Percentiles rank a stretch among this genome's conserved stretches.
Conservation (phyloP, 2,329 filamentous ascomycete genomes). For the Verticillium nubilum region DNA sequence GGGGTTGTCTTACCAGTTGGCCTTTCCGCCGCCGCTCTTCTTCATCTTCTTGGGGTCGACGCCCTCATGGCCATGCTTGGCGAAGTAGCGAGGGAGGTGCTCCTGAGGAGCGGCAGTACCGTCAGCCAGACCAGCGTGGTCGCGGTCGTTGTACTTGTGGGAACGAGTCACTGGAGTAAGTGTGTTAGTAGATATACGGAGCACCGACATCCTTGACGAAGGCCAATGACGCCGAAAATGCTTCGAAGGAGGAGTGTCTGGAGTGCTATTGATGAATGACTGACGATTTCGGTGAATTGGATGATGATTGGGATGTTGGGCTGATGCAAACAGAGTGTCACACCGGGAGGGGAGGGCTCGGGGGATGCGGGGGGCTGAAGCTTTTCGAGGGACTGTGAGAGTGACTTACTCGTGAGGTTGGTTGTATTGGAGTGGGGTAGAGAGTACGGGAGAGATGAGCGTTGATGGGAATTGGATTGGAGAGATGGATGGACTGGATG, state of each 20-base stretch:
- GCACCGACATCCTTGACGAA: background rate
- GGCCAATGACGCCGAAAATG: background rate
- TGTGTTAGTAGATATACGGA: slow-evolving; percentile 7
- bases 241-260: background rate
- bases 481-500: background rate
- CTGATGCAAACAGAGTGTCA: slow-evolving; percentile 5
- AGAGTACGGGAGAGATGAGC: background rate
- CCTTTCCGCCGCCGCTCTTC: slow-evolving; percentile 90
- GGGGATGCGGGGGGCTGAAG: background rate
- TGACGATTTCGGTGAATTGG: background rate
- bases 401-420: slow-evolving; percentile 12
- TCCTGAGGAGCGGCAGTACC: slow-evolving; percentile 65
- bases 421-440: slow-evolving; percentile 6
- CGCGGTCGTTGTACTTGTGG: slow-evolving; percentile 91
- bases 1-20: slow-evolving; percentile 72
- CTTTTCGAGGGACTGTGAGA: background rate
- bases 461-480: background rate
- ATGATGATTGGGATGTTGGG: background rate
- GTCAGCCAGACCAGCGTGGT: slow-evolving; percentile 75
- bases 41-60: slow-evolving; percentile 89
- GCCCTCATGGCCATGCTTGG: slow-evolving; percentile 76
- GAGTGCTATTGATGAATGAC: background rate
- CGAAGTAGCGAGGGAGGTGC: slow-evolving; percentile 86
- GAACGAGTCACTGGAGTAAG: slow-evolving; percentile 80
- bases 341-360: background rate